Percentiles rank a stretch among this genome's conserved stretches.
Conservation (phyloP, 345 rosid genomes). For the Carallia pectinifolia region DNA sequence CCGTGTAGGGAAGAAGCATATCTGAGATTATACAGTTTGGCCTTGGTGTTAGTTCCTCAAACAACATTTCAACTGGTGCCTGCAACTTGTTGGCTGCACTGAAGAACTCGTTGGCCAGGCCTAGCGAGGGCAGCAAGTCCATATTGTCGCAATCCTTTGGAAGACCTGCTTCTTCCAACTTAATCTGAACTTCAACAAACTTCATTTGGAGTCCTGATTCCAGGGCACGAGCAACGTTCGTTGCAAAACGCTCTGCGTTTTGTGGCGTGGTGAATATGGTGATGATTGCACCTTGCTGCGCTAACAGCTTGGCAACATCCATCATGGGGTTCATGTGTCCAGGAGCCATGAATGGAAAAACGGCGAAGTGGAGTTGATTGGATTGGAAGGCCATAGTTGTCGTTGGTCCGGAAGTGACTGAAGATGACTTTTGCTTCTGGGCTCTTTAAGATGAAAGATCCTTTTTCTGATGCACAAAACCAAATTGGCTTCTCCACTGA, state of each 20-base stretch:
- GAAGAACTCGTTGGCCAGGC: slow-evolving; percentile 10
- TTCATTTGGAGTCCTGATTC: slow-evolving; percentile 22
- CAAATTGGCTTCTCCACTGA: too few relatives aligned
- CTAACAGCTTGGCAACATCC: slow-evolving; percentile 20
- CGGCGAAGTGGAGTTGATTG: slow-evolving; percentile 4
- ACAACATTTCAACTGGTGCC: slow-evolving; percentile 17
- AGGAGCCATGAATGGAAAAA: slow-evolving; percentile 18
- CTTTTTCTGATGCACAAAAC: too few relatives aligned
- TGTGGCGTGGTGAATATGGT: slow-evolving; percentile 30
- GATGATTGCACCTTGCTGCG: slow-evolving; percentile 6
- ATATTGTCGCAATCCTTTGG: slow-evolving; percentile 20
- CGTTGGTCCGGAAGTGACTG: background rate
- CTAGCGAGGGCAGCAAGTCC: slow-evolving; percentile 18
- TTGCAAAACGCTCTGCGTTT: slow-evolving; percentile 23
- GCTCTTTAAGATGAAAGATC: too few relatives aligned
- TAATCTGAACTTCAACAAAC: slow-evolving; percentile 1
- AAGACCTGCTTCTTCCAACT: slow-evolving; percentile 15
- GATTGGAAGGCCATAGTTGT: slow-evolving; percentile 10
- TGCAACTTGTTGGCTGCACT: slow-evolving; percentile 9
- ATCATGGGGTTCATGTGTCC: slow-evolving; percentile 28
- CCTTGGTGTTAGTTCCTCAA: slow-evolving; percentile 18
- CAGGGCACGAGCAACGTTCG: slow-evolving; percentile 13
- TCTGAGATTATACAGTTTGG: slow-evolving; percentile 42
- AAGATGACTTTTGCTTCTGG: too few relatives aligned
- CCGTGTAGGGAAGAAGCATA: slow-evolving; percentile 25